Conservation (phyloP, 805 yeast species). For the Lipomyces spencermartinsiae region DNA sequence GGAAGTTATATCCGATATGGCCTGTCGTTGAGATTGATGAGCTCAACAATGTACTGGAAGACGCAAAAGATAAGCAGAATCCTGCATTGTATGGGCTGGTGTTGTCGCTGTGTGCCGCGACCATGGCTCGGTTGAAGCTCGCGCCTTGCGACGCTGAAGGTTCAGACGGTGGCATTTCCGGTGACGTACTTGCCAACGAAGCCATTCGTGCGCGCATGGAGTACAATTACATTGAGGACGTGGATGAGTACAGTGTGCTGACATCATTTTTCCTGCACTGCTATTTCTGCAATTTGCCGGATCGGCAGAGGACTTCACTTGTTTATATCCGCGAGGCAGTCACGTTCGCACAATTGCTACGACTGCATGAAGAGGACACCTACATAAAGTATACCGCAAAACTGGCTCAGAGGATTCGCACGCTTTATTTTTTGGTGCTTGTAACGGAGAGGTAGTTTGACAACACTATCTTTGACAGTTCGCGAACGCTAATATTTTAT, state of each 20-base stretch:
- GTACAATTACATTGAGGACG: constrained; percentile 1
- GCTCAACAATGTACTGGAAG: not conserved
- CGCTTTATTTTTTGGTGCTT: not conserved
- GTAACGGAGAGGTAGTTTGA: constrained; percentile 6
- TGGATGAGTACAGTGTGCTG: not conserved
- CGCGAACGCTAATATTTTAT: not conserved
- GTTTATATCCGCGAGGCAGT: constrained; percentile 7
- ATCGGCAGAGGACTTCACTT: not conserved
- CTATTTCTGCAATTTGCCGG: not conserved
- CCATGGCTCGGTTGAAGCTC: constrained; percentile 6
- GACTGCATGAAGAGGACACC: constrained; percentile 4
- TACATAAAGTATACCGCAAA: not conserved
- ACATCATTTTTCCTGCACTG: constrained; percentile 7
- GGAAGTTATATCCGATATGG: not conserved
- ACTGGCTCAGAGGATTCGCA: not conserved
- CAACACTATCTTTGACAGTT: not conserved
- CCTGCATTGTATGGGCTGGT: not conserved
- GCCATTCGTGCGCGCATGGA: not conserved
- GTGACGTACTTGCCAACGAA: not conserved
- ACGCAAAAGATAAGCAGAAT: not conserved
- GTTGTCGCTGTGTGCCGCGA: constrained; percentile 5
- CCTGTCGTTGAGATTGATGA: not conserved
- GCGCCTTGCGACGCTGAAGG: not conserved
- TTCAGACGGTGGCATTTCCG: not conserved
- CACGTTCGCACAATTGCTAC: constrained; percentile 2